These are phyloP conservation scores for Magnolia officinalis DNA, from an alignment of 164 flowering plant species.

Conservation along the genomic window DNA sequence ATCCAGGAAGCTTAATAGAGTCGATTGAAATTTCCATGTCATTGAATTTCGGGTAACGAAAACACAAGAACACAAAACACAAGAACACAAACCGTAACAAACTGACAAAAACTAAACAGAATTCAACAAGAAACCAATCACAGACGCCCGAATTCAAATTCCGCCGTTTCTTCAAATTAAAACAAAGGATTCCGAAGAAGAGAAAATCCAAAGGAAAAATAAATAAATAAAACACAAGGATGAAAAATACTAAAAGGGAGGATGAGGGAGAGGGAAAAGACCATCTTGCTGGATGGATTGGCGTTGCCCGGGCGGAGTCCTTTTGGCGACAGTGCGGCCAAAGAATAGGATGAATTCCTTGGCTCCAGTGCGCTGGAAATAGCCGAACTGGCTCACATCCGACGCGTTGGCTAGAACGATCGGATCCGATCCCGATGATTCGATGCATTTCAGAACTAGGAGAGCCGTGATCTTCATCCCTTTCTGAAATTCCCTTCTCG, in stretches of 20 bases:
- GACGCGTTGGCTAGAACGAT: conserved; percentile 29
- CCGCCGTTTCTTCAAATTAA: not conserved
- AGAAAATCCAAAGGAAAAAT: not conserved
- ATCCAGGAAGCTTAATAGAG: no score
- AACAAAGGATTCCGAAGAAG: not conserved
- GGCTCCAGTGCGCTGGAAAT: conserved; percentile 26
- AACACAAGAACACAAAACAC: no score
- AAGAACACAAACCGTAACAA: no score
- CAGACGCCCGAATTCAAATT: not conserved
- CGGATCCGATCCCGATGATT: conserved; percentile 18
- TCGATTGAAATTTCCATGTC: no score
- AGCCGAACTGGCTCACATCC: conserved; percentile 32
- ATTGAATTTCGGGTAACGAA: no score
- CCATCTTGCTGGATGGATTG: conserved; percentile 42
- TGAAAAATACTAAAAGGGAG: no score
- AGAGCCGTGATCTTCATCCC: conserved; percentile 36
- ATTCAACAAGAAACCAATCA: no score
- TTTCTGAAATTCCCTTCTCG: not conserved
- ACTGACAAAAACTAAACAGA: no score
- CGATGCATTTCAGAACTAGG: conserved; percentile 27
- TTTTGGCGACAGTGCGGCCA: conserved; percentile 33
- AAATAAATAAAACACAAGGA: not conserved
- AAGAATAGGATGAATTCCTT: conserved; percentile 32
- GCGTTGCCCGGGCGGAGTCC: conserved; percentile 33
- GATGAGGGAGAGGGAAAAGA: not conserved